Percentiles rank a stretch among this genome's conserved stretches.
Conservation (phyloP, 352 stramenopile genomes). For the Phytophthora parvispora region DNA sequence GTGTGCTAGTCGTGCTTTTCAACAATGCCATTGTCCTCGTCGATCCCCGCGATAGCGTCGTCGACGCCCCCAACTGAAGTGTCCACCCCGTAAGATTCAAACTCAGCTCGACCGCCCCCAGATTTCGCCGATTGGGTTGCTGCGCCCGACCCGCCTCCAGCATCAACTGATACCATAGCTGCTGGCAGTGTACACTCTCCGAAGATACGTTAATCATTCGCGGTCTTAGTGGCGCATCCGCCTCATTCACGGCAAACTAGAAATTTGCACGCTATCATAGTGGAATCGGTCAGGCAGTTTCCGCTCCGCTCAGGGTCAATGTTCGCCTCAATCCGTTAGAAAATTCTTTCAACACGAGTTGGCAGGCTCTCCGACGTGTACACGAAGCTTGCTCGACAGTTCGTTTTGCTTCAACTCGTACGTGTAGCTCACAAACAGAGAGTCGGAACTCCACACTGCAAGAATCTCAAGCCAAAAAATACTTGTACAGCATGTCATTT, state of each 20-base stretch:
- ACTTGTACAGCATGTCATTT: neutral
- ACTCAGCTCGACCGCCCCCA: neutral
- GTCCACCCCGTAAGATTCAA: neutral
- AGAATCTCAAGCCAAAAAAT: neutral
- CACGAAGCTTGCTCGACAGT: neutral
- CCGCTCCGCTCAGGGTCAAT: neutral
- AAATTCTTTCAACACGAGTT: neutral
- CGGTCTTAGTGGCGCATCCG: neutral
- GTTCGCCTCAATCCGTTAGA: neutral
- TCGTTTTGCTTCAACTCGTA: no score
- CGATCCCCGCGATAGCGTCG: no score
- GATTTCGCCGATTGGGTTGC: neutral
- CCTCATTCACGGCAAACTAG: neutral
- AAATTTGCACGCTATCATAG: neutral
- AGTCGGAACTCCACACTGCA: neutral
- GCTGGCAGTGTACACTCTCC: neutral
- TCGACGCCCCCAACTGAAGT: neutral
- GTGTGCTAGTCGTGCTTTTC: neutral
- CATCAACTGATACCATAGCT: neutral
- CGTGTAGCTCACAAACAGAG: no score
- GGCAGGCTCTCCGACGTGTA: neutral
- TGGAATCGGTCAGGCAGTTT: neutral
- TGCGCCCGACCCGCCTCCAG: neutral
- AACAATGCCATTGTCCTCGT: conserved; percentile 1
- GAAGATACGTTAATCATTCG: neutral